Evolutionary conservation across 2,329 filamentous ascomycete genomes (phyloP), one percentile per base, ranked within the genome.

Genomic region (Neospermospora avenae): DNA sequence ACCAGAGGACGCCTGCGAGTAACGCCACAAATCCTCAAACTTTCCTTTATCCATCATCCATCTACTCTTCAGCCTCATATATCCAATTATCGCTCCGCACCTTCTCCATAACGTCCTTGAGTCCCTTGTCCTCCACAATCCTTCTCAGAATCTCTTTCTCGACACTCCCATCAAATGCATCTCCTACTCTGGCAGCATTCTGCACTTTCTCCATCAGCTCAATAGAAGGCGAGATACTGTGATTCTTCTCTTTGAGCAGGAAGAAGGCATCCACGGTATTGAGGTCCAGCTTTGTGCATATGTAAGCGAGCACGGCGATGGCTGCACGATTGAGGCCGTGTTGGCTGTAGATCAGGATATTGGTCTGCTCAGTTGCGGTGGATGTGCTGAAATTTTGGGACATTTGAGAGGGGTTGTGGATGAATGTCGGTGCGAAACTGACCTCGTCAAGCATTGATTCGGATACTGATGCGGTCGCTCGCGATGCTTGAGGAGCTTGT

Each of bases 341-440:
- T n/a, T 49, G 24, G 25, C 46, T 49, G 46, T 49, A 49, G 46
- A 49, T 49, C 24, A 49, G 46, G 25, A 49, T 49, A 25, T 31
- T 25, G 7, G 28, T 49, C n/a, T n/a, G n/a, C 37, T n/a, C 37
- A 3, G 37, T 10, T 22, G 11, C 37, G 13, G 37, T 6, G 4
- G 4, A 39, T 20, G 13, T 6, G 44, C 11, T 10, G 28, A 31
- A 31, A 31, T 5, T 5, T 10, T 31, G 28, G 28, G 28, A 31
- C 11, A 10, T 5, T 5, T 5, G 6, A 31, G 28, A 31, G 11
- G 11, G 28, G 28, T 10, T 31, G 11, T 31, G 28, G 28, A 6
- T 10, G 11, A 10, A 6, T 10, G 6, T 31, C 28, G 5, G 28
- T 31, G 11, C 28, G 28, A 10, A 31, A 10, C 28, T 31, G 28